Evolutionary conservation across 768 basidiomycete species (phyloP), one percentile per base, ranked within the genome.

Genomic region (Rhizopogon vulgaris): DNA sequence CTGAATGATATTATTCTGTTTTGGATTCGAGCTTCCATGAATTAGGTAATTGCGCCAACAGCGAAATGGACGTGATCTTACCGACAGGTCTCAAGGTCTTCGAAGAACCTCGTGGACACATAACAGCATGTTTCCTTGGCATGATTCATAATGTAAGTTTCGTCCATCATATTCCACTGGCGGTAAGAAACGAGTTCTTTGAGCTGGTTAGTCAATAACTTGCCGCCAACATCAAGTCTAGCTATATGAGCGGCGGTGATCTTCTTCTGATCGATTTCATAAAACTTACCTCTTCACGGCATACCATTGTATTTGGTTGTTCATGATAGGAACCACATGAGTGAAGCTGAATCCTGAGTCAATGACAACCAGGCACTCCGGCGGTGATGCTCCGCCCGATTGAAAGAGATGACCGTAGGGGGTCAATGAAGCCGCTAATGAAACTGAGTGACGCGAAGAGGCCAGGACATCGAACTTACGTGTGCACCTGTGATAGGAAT

Each of bases 161-260:
- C 87, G 62, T 96, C 93, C 85, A 94, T 94, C 90, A 97, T 92
- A 67, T 97, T 91, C 90, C 91, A 97, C 64, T 97, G 94, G 40
- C 95, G 84, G 67, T 89, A 97, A 11, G 93, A 95, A 5, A 94
- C 82, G 41, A 94, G 77, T 63, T 94, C 90, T 64, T 96, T 96
- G 22, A 98, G 78, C 48, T 95, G 90, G 69, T 98, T 97, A 24
- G 94, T 97, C 52, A 98, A 69, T 9, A 98, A 78, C 71, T 98
- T 96, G 42, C 94, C 95, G 48, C 95, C 94, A 15, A 96, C 85
- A 63, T 96, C 93, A 67, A 98, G 82, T 63, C 94, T 95, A 67
- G 48, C 34, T 53, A 54, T 52, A 56, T 59, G 41, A 53, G 61
- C 27, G 52, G 49, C 49, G 48, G 47, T 54, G 56, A 48, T n/a